phyloP scores from a whole-genome alignment of 495 filamentous ascomycete genomes.

The Haplographium delicatum region DNA sequence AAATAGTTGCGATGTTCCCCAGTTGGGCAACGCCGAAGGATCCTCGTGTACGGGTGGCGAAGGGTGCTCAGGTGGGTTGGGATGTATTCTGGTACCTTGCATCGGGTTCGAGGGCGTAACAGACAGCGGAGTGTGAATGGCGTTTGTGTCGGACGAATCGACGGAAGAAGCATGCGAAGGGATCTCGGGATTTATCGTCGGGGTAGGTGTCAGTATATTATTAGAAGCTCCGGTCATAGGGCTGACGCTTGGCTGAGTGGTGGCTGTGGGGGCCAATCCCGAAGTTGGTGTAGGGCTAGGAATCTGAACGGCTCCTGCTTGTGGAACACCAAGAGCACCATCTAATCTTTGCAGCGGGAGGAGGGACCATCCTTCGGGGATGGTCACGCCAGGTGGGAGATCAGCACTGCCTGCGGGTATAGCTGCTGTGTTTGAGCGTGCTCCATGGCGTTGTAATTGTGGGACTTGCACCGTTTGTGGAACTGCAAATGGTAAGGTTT shows the following conservation, averaged over 20 bases:
- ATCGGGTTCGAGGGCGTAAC: constrained; percentile 10
- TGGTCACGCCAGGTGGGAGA: constrained; percentile 64
- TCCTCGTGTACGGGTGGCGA: constrained; percentile 3
- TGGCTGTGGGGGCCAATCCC: constrained; percentile 23
- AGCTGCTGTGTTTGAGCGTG: constrained; percentile 34
- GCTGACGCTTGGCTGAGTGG: constrained; percentile 15
- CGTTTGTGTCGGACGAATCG: constrained; percentile 22
- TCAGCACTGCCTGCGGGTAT: constrained; percentile 61
- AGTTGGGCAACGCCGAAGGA: constrained; percentile 13
- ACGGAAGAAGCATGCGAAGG: constrained; percentile 19
- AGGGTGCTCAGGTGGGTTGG: constrained; percentile 1
- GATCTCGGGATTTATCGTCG: constrained; percentile 14
- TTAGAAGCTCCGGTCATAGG: constrained; percentile 21
- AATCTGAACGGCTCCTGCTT: constrained; percentile 1
- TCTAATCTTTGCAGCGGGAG: constrained; percentile 59
- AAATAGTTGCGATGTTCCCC: constrained; percentile 23
- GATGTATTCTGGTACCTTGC: constrained; percentile 10
- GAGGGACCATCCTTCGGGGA: constrained; percentile 74
- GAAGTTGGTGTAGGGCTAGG: constrained; percentile 16
- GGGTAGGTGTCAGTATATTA: constrained; percentile 20
- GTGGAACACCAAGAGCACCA: constrained; percentile 22
- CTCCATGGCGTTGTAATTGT: constrained; percentile 36
- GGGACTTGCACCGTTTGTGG: constrained; percentile 13
- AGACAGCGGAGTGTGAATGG: constrained; percentile 21
- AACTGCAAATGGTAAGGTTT: constrained; percentile 15